Percentiles rank a stretch among this genome's conserved stretches.
Conservation (phyloP, 1,284 basidiomycete species). For the Boletus mariae region DNA sequence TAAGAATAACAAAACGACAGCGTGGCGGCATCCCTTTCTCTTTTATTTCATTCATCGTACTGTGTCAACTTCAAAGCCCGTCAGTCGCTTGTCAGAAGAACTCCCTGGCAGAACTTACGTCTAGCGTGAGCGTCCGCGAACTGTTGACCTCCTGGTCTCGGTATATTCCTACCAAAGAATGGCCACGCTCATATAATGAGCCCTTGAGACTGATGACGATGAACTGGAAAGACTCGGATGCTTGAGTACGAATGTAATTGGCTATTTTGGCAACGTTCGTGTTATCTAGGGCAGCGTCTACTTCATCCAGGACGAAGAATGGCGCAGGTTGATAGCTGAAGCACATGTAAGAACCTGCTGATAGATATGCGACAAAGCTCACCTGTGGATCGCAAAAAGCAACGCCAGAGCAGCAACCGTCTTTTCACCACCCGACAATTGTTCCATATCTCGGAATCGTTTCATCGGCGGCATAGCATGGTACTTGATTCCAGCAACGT, state of each 20-base stretch:
- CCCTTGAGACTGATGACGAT: constrained; percentile 96
- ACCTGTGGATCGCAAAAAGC: constrained; percentile 95
- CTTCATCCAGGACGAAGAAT: constrained; percentile 98
- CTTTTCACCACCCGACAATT: constrained; percentile 97
- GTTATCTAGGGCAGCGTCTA: constrained; percentile 95
- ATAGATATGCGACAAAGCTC: background rate
- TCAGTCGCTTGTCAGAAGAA: constrained; percentile 7
- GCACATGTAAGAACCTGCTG: background rate
- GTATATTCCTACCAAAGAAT: constrained; percentile 91
- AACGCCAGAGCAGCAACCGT: constrained; percentile 96
- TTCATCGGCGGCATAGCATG: constrained; percentile 99
- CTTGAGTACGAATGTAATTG: constrained; percentile 81
- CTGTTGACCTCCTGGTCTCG: constrained; percentile 92
- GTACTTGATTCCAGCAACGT: constrained; percentile 93
- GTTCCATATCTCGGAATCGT: constrained; percentile 98
- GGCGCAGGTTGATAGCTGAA: constrained; percentile 92
- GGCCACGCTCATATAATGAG: constrained; percentile 85
- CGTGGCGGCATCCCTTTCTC: background rate
- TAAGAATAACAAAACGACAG: constrained; percentile 24
- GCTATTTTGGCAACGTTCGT: constrained; percentile 93
- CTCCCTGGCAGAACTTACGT: constrained; percentile 54
- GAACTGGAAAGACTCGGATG: constrained; percentile 85
- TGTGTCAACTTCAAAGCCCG: constrained; percentile 33
- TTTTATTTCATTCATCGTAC: constrained; percentile 35
- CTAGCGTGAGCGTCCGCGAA: constrained; percentile 83